These are phyloP conservation scores for Nitzschia inconspicua DNA, from an alignment of 108 stramenopile genomes.

Conservation along the genomic window DNA sequence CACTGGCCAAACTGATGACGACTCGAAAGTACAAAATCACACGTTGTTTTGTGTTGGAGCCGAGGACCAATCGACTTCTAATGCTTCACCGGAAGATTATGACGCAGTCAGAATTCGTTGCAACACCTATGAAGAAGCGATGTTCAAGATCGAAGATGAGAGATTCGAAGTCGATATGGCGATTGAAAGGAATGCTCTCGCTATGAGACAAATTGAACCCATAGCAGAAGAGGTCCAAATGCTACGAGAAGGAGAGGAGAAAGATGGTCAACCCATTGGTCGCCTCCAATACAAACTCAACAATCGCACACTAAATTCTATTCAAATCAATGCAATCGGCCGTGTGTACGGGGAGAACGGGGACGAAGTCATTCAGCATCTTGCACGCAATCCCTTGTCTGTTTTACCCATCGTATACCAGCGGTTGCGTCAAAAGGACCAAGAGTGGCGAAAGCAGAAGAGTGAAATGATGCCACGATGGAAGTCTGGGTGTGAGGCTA, in stretches of 20 bases:
- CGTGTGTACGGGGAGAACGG: constrained; percentile 82
- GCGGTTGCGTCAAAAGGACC: constrained; percentile 94
- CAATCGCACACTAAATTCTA: constrained; percentile 51
- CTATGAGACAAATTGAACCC: constrained; percentile 90
- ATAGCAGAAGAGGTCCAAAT: constrained; percentile 86
- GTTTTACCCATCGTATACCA: constrained; percentile 94
- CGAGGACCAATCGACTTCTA: constrained; percentile 3
- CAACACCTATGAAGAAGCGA: constrained; percentile 78
- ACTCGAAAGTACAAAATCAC: constrained; percentile 52
- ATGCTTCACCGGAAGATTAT: constrained; percentile 56
- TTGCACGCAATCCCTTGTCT: constrained; percentile 86
- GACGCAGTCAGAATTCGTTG: constrained; percentile 54
- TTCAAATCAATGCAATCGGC: constrained; percentile 81
- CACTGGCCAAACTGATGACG: constrained; percentile 54
- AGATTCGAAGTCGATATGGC: constrained; percentile 98
- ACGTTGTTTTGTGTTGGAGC: constrained; percentile 39
- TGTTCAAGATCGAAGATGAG: constrained; percentile 84
- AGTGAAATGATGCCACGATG: constrained; percentile 58
- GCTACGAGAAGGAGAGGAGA: constrained; percentile 74
- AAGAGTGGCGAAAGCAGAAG: constrained; percentile 87
- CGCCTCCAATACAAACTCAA: constrained; percentile 78
- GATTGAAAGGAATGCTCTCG: constrained; percentile 86
- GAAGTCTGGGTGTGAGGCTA: constrained; percentile 53
- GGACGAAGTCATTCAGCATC: constrained; percentile 92
- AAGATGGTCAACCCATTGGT: constrained; percentile 85